Evolutionary conservation across 2,329 filamentous ascomycete species (phyloP).

Genomic region (Pleurostoma richardsiae): DNA sequence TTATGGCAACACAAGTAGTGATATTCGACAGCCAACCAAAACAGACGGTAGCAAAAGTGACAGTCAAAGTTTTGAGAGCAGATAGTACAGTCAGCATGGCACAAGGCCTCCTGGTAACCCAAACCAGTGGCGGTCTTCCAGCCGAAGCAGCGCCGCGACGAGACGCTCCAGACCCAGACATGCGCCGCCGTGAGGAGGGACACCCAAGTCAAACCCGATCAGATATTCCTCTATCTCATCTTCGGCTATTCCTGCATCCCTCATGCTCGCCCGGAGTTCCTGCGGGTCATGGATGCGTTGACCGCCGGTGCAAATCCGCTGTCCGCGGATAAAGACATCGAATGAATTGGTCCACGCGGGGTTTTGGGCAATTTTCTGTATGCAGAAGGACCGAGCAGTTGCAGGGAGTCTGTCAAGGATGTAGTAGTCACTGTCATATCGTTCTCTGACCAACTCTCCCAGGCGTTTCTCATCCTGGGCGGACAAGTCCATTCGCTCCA

Average conservation of each 20-base stretch:
- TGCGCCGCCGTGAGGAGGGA: conserved; percentile 83
- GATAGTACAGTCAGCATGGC: neutral
- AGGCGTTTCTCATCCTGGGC: conserved; percentile 85
- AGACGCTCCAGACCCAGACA: conserved; percentile 88
- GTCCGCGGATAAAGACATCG: conserved; percentile 89
- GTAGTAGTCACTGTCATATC: conserved; percentile 87
- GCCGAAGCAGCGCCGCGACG: conserved; percentile 76
- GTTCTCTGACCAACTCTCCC: conserved; percentile 78
- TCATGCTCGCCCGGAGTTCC: conserved; percentile 74
- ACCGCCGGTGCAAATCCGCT: conserved; percentile 88
- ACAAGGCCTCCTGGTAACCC: neutral
- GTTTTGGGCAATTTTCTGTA: conserved; percentile 75
- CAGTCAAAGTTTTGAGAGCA: neutral
- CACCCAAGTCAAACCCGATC: conserved; percentile 80
- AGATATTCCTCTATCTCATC: conserved; percentile 88
- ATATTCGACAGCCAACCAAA: no score
- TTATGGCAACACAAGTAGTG: no score
- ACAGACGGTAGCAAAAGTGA: no score
- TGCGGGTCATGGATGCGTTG: conserved; percentile 84
- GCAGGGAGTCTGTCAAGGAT: conserved; percentile 90
- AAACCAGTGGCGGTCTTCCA: conserved; percentile 67
- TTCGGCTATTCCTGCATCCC: conserved; percentile 67
- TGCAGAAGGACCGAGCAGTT: conserved; percentile 83
- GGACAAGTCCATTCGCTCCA: conserved; percentile 72
- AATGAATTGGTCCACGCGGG: conserved; percentile 81